These are phyloP conservation scores for Leucogyrophana mollusca DNA, from an alignment of 768 basidiomycete species.

Conservation along the genomic window DNA sequence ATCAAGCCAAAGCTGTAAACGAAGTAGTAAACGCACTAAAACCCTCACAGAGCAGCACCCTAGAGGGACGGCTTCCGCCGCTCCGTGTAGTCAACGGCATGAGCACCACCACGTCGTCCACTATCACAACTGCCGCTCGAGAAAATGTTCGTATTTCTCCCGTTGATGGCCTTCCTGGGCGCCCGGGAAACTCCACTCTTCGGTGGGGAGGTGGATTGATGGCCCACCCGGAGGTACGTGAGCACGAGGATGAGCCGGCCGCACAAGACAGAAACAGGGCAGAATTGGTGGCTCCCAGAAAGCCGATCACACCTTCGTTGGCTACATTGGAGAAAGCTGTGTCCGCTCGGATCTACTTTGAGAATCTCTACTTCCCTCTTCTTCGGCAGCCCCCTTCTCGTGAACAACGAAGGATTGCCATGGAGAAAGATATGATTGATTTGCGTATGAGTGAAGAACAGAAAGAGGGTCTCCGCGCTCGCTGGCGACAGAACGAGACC, in stretches of 20 bases:
- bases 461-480: constrained; percentile 67
- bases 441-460: constrained; percentile 70
- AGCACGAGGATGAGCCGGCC: constrained; percentile 48
- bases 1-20: constrained; percentile 72
- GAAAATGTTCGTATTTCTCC: constrained; percentile 58
- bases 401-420: constrained; percentile 79
- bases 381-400: constrained; percentile 83
- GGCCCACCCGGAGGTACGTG: constrained; percentile 65
- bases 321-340: constrained; percentile 92
- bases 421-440: constrained; percentile 83
- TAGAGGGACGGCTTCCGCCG: constrained; percentile 44
- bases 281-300: constrained; percentile 38
- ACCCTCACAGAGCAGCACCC: constrained; percentile 45
- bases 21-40: constrained; percentile 73
- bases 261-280: constrained; percentile 26
- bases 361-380: constrained; percentile 84
- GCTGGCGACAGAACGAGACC: constrained; percentile 87
- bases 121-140: constrained; percentile 71
- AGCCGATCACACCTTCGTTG: constrained; percentile 80
- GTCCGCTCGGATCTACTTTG: constrained; percentile 90
- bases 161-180: constrained; percentile 49
- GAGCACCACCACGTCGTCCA: constrained; percentile 67
- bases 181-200: constrained; percentile 58
- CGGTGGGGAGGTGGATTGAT: constrained; percentile 60
- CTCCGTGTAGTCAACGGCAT: constrained; percentile 81